A percentile compares a stretch with the other conserved stretches of the same genome.
phyloP scores from a whole-genome alignment of 257 asterid species.

The Przewalskia tangutica region DNA sequence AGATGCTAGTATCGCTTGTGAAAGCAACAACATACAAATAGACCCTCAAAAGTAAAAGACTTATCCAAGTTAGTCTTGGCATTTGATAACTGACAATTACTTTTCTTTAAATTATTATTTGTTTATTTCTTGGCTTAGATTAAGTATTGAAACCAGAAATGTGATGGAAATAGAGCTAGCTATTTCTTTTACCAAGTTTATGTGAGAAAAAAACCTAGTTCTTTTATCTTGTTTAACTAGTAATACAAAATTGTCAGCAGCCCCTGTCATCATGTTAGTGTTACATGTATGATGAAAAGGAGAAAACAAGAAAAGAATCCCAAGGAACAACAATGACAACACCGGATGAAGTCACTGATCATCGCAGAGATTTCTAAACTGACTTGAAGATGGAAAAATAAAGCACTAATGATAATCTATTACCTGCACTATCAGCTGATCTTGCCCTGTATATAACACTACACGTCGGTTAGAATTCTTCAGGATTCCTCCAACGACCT shows the following conservation, averaged over 20 bases:
- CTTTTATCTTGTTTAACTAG: slow-evolving; percentile 10
- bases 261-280: slow-evolving; percentile 19
- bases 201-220: neutral
- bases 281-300: slow-evolving; percentile 4
- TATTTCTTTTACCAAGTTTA: neutral
- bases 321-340: neutral
- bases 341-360: neutral
- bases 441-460: neutral
- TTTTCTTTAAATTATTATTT: neutral
- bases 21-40: neutral
- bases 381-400: slow-evolving; percentile 4
- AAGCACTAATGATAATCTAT: slow-evolving; percentile 2
- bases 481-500: neutral
- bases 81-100: neutral
- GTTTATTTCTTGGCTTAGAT: neutral
- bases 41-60: neutral
- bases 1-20: neutral
- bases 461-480: neutral
- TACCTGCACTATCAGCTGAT: slow-evolving; percentile 1
- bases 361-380: neutral
- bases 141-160: neutral
- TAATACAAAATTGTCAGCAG: slow-evolving; percentile 16
- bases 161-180: neutral
- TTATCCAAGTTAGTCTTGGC: neutral
- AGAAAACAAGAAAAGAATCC: slow-evolving; percentile 5